These are phyloP conservation scores for Fusarium sp. DNA, from an alignment of 2,329 filamentous ascomycete species.

Conservation along the genomic window DNA sequence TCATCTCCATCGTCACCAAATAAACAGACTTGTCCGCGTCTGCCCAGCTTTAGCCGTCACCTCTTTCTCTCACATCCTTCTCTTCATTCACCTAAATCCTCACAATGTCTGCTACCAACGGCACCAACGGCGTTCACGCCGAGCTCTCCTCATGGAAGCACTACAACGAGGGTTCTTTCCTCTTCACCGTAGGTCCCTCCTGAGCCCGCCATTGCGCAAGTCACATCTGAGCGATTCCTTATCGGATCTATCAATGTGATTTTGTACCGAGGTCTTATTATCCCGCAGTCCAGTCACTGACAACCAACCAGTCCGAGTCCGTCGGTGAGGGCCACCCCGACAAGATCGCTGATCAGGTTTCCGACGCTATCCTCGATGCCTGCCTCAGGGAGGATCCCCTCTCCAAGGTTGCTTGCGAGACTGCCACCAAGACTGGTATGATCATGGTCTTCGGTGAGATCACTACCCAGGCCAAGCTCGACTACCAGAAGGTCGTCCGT, in stretches of 20 bases:
- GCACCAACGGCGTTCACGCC: slow-evolving; percentile 54
- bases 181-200: slow-evolving; percentile 75
- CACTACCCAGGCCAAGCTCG: slow-evolving; percentile 92
- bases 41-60: slow-evolving; percentile 39
- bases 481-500: slow-evolving; percentile 99
- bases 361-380: slow-evolving; percentile 98
- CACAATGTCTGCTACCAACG: slow-evolving; percentile 68
- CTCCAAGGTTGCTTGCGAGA: slow-evolving; percentile 99
- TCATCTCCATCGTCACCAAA: slow-evolving; percentile 35
- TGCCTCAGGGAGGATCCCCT: slow-evolving; percentile 94
- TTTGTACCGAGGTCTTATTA: slow-evolving; percentile 14
- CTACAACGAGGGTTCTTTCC: slow-evolving; percentile 77
- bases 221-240: neutral
- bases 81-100: slow-evolving; percentile 40
- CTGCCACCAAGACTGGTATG: slow-evolving; percentile 99
- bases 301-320: slow-evolving; percentile 76
- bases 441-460: slow-evolving; percentile 99
- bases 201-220: neutral
- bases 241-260: slow-evolving; percentile 1
- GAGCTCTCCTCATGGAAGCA: slow-evolving; percentile 54
- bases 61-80: slow-evolving; percentile 29
- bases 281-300: slow-evolving; percentile 40
- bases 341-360: slow-evolving; percentile 99
- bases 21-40: slow-evolving; percentile 38
- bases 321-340: slow-evolving; percentile 93